Base-by-base conservation (phyloP, 768 basidiomycete species). In the Boletus eberwhitei region DNA sequence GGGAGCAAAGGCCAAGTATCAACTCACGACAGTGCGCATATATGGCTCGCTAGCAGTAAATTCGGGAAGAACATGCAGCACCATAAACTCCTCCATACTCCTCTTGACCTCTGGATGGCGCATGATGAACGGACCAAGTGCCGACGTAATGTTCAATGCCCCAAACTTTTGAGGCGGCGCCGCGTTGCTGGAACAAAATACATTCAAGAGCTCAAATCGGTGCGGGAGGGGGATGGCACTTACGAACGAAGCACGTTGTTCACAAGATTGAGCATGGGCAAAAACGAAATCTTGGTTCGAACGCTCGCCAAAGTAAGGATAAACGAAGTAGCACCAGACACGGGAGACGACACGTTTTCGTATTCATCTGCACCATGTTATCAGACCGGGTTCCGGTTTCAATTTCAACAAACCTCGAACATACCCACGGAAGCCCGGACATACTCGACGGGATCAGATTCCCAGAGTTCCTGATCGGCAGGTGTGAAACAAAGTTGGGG, bases 401-500 rank as follows among this genome's bases (percentile, higher is more conserved):
- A 46, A 46, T 21, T 4, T 7, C 16, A 42, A 26, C 26, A 13
- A 19, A 48, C 19, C 17, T 37, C 36, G 12, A 29, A 68, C 78
- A 48, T 57, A 91, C 91, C 92, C 45, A 91, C 80, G 24, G 84
- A 80, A 34, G 84, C 75, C 7, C 91, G 83, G 51, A 93, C 74
- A 64, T 89, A 95, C 58, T 94, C 92, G 41, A 90, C 76, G 4
- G 91, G 88, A 66, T 96, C 93, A n/a, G 71, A 72, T 50, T 85
- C 79, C 90, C 92, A 95, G 5, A 87, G 74, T 40, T 84, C 78
- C 61, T 84, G 77, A 62, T 85, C 84, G 2, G 78, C 70, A 13
- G 83, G 72, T 24, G 84, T 87, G 74, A 94, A 93, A 21, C 84
- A 88, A 26, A 96, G 79, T 64, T 90, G 87, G 31, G 93, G 91